Conservation (phyloP, 1,284 basidiomycete genomes). For the Trametes polyzona region DNA sequence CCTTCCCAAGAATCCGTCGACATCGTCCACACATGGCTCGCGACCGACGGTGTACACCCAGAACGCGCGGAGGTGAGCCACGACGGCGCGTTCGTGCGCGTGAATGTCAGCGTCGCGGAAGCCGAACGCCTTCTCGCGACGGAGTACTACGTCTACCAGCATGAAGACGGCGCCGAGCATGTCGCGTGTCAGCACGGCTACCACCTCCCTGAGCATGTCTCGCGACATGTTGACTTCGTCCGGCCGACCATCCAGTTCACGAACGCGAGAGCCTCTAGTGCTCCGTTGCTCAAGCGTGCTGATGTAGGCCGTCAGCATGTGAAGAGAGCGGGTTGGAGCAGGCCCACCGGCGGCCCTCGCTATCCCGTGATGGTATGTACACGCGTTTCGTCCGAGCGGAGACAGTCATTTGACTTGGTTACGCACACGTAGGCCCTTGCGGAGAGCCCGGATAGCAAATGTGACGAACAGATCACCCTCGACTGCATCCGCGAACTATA, state of each 20-base stretch:
- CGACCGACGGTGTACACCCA: slow-evolving; percentile 37
- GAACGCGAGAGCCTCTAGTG: not conserved
- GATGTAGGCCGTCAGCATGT: not conserved
- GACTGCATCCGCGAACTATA: slow-evolving; percentile 56
- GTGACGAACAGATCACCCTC: slow-evolving; percentile 50
- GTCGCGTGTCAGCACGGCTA: slow-evolving; percentile 45
- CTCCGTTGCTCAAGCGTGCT: not conserved
- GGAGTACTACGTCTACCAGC: slow-evolving; percentile 49
- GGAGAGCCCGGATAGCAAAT: slow-evolving; percentile 23
- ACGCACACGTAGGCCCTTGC: not conserved
- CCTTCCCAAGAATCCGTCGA: slow-evolving; percentile 45
- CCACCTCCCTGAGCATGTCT: slow-evolving; percentile 47
- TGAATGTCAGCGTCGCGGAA: slow-evolving; percentile 47
- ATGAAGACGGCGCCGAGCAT: slow-evolving; percentile 40
- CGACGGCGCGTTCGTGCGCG: slow-evolving; percentile 44
- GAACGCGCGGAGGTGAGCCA: slow-evolving; percentile 42
- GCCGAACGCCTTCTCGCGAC: slow-evolving; percentile 49
- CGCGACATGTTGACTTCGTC: slow-evolving; percentile 51
- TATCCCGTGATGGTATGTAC: not conserved
- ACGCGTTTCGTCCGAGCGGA: no score
- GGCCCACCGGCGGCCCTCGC: not conserved
- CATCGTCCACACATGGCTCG: slow-evolving; percentile 47
- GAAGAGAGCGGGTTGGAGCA: not conserved
- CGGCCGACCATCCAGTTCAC: slow-evolving; percentile 52
- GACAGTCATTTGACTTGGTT: not conserved